Evolutionary conservation across 2,329 filamentous ascomycete genomes (phyloP).

Genomic region (Sclerotinia borealis): DNA sequence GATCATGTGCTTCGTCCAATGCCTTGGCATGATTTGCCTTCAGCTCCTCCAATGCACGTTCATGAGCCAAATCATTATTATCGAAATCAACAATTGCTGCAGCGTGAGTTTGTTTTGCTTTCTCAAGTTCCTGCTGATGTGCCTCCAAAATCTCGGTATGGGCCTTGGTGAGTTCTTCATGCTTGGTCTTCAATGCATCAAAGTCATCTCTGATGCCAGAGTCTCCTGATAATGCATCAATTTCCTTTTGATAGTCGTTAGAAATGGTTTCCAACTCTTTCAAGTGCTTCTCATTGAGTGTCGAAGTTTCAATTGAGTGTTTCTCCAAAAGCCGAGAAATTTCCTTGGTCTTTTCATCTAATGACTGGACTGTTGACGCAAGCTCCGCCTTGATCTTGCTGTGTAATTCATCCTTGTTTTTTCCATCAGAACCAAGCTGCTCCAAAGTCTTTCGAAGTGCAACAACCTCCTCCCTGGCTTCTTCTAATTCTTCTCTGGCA

Average conservation of each 20-base stretch:
- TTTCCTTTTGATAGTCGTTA: slow-evolving; percentile 58
- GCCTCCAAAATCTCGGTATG: slow-evolving; percentile 24
- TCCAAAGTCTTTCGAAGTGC: slow-evolving; percentile 45
- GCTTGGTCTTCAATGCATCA: slow-evolving; percentile 52
- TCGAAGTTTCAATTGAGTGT: slow-evolving; percentile 44
- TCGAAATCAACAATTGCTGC: slow-evolving; percentile 32
- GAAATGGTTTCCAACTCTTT: slow-evolving; percentile 53
- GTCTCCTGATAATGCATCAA: slow-evolving; percentile 56
- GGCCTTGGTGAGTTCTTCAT: slow-evolving; percentile 41
- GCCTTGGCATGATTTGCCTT: slow-evolving; percentile 53
- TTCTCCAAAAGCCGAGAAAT: slow-evolving; percentile 45
- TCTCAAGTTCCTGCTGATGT: slow-evolving; percentile 24
- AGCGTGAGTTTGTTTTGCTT: slow-evolving; percentile 26
- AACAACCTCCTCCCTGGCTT: slow-evolving; percentile 40
- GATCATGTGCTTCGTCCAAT: slow-evolving; percentile 50
- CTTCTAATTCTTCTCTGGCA: slow-evolving; percentile 27
- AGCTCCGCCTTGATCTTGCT: slow-evolving; percentile 29
- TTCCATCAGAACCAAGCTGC: slow-evolving; percentile 40
- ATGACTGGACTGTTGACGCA: slow-evolving; percentile 22
- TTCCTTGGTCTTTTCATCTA: slow-evolving; percentile 31
- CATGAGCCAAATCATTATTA: slow-evolving; percentile 46
- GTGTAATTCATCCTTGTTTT: slow-evolving; percentile 29
- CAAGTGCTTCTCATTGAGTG: slow-evolving; percentile 40
- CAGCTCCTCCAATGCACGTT: slow-evolving; percentile 49
- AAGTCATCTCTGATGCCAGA: slow-evolving; percentile 60